Base-by-base conservation (phyloP, 257 asterid genomes). In the Solanum ossicruentum region DNA sequence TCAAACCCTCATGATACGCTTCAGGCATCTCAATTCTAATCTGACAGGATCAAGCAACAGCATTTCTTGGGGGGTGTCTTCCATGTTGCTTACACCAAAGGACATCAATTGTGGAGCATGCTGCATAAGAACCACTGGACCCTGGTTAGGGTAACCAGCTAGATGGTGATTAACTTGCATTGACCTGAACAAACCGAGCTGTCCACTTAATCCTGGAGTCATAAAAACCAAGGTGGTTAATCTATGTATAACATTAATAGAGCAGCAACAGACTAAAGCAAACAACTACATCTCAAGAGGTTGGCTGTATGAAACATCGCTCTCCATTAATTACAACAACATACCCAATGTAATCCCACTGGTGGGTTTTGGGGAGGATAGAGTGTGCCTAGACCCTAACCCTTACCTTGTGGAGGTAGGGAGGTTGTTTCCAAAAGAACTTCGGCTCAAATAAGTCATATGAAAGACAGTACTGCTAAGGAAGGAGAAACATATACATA, bases 161-260 rank as follows among this genome's bases (percentile, higher is more conserved):
- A 85, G 80, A 39, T 81, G 85, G 60, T 84, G 81, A 84, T 83
- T 84, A 15, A 52, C 65, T 57, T 80, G 89, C 85, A 87, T 79
- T 20, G 87, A 43, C n/a, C 80, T 84, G 41, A 56, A 80, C 87
- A 52, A 36, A 61, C 60, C 81, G 36, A 21, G 85, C 45, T 51
- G 47, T 54, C 58, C 63, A 86, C 54, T 56, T 49, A 82, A 54
- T 81, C 13, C 82, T 32, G 36, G 63, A 85, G 81, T 28, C 41
- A 88, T 18, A 61, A 78, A 85, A 39, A 71, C 23, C 70, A 41
- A 52, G 16, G 51, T n/a, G 52, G 52, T 67, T 84, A 86, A n/a
- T 18, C 23, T 2, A 28, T 52, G 51, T 26, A 45, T 52, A 65
- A 52, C 63, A 80, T 36, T 72, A 73, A 87, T 21, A 80, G 45